Evolutionary conservation across 345 rosid species (phyloP).

Genomic region (Noccaea bulbosa): DNA sequence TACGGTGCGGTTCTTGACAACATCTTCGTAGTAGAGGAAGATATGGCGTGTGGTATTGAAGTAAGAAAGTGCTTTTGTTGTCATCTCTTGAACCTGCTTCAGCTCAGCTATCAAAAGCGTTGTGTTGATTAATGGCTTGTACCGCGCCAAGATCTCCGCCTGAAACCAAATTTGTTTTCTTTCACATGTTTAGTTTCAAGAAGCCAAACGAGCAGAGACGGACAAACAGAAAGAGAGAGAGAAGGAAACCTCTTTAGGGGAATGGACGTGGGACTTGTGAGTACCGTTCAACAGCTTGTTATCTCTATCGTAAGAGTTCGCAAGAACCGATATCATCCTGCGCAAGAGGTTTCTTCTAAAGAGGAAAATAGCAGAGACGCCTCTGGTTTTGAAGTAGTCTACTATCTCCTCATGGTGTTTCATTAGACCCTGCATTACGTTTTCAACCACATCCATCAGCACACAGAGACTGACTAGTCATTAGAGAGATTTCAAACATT

Average conservation of each 20-base stretch:
- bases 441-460: conserved; percentile 21
- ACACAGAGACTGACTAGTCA: conserved; percentile 3
- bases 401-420: conserved; percentile 80
- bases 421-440: conserved; percentile 73
- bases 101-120: conserved; percentile 61
- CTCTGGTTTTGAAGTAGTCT: conserved; percentile 80
- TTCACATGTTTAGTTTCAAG: conserved; percentile 11
- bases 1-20: conserved; percentile 82
- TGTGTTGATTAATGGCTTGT: conserved; percentile 79
- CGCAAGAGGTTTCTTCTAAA: conserved; percentile 93
- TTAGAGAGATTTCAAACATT: neutral
- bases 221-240: neutral
- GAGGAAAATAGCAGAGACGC: conserved; percentile 88
- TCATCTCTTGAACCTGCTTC: conserved; percentile 71
- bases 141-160: conserved; percentile 94
- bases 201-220: conserved; percentile 5
- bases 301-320: conserved; percentile 86
- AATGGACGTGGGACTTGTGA: conserved; percentile 97
- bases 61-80: conserved; percentile 73
- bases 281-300: conserved; percentile 84
- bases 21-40: conserved; percentile 84
- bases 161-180: conserved; percentile 46
- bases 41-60: conserved; percentile 83
- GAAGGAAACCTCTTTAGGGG: conserved; percentile 69
- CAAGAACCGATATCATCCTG: conserved; percentile 89